phyloP scores from a whole-genome alignment of 305 asterid genomes.

The Fraxinus latifolia region DNA sequence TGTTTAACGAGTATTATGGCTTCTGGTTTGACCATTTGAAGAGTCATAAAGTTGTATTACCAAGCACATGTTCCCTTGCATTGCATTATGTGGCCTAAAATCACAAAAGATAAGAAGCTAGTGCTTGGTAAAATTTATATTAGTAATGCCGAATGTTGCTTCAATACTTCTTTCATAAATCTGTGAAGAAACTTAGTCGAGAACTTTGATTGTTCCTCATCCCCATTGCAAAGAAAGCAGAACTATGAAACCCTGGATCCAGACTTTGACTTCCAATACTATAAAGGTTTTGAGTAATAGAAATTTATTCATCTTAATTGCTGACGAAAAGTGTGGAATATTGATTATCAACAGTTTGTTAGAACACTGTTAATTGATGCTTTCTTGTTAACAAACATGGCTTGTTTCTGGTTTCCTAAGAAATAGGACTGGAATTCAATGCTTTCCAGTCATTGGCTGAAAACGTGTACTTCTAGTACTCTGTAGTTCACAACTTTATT shows the following conservation, averaged over 20 bases:
- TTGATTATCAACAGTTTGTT: background rate
- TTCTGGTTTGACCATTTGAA: background rate
- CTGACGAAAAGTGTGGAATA: background rate
- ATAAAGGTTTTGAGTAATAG: background rate
- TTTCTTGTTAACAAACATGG: background rate
- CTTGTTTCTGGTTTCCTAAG: background rate
- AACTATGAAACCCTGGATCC: background rate
- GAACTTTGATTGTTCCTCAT: background rate
- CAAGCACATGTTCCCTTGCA: background rate
- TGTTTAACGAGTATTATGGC: constrained; percentile 11
- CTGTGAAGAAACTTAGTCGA: background rate
- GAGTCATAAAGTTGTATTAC: background rate
- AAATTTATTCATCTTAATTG: background rate
- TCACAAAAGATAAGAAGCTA: background rate
- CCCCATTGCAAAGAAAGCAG: background rate
- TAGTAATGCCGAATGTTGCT: background rate
- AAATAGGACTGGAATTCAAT: background rate
- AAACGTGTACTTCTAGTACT: background rate
- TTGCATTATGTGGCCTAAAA: background rate
- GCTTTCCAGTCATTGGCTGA: background rate
- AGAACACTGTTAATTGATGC: background rate
- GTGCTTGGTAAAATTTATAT: background rate
- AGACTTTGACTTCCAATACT: background rate
- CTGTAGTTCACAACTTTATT: background rate
- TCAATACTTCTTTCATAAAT: background rate